Evolutionary conservation across 129 eudicot genomes (phyloP).

Genomic region (Pittosporum tobira): DNA sequence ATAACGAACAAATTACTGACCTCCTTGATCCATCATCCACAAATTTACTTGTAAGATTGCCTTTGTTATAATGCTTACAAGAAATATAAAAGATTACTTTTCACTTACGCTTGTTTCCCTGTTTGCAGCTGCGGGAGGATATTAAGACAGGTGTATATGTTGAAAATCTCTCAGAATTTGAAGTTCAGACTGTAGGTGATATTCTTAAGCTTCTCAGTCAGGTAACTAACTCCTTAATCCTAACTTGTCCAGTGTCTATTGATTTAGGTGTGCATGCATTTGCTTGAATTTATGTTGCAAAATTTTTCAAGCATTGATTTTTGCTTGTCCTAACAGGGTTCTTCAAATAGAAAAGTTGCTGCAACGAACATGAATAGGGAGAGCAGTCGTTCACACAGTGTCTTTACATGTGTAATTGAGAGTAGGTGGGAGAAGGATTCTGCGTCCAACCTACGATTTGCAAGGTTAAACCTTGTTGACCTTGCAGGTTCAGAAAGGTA

Average conservation of each 20-base stretch:
- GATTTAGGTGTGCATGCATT: background rate
- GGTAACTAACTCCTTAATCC: conserved; percentile 40
- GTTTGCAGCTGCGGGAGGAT: conserved; percentile 76
- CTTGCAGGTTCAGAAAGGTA: conserved; percentile 99
- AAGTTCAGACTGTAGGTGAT: conserved; percentile 86
- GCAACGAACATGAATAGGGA: conserved; percentile 97
- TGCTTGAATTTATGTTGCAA: background rate
- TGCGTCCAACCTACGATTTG: conserved; percentile 65
- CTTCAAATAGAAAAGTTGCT: conserved; percentile 88
- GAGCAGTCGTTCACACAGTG: conserved; percentile 98
- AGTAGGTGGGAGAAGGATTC: conserved; percentile 93
- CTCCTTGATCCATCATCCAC: conserved; percentile 92
- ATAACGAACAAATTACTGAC: conserved; percentile 92
- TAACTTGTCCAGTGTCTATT: conserved; percentile 1
- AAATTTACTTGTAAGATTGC: conserved; percentile 69
- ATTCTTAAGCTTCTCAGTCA: conserved; percentile 68
- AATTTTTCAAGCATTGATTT: background rate
- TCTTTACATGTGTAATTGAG: conserved; percentile 89
- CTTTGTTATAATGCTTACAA: background rate
- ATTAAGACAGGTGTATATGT: conserved; percentile 83
- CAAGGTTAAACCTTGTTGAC: conserved; percentile 92
- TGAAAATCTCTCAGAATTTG: conserved; percentile 90
- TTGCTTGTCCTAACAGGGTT: conserved; percentile 41
- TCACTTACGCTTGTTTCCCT: conserved; percentile 11
- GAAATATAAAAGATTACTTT: background rate